Evolutionary conservation across 805 yeast species (phyloP).

Genomic region (Myxozyma melibiosi): DNA sequence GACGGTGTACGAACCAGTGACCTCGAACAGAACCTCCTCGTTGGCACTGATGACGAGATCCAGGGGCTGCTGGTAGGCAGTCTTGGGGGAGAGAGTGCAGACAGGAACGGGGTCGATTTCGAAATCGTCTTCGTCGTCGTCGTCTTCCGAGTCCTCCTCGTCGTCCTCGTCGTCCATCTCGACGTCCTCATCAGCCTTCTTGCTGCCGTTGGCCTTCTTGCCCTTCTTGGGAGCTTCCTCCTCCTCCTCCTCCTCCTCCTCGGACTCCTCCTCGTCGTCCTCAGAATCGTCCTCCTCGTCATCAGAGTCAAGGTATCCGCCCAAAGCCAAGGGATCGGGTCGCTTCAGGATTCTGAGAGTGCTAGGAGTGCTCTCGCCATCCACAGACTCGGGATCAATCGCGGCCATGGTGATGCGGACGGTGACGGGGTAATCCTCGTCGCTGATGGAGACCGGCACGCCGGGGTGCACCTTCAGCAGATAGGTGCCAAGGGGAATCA

Average conservation of each 20-base stretch:
- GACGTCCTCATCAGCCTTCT: constrained; percentile 43
- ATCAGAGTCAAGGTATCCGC: constrained; percentile 35
- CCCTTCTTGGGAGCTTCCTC: constrained; percentile 41
- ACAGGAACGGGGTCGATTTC: constrained; percentile 82
- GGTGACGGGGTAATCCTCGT: constrained; percentile 83
- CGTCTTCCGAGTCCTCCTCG: constrained; percentile 53
- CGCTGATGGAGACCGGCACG: constrained; percentile 82
- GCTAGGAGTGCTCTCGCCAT: constrained; percentile 66
- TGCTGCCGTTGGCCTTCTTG: constrained; percentile 43
- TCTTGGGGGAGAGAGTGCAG: constrained; percentile 86
- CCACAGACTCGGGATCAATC: constrained; percentile 80
- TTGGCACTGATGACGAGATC: constrained; percentile 89
- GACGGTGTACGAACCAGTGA: constrained; percentile 91
- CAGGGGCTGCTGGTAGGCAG: constrained; percentile 77
- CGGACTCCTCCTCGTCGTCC: constrained; percentile 38
- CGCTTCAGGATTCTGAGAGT: constrained; percentile 87
- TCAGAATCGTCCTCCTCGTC: constrained; percentile 42
- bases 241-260: constrained; percentile 43
- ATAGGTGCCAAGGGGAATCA: constrained; percentile 85
- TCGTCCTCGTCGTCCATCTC: constrained; percentile 55
- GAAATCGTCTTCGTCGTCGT: constrained; percentile 58
- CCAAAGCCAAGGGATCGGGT: constrained; percentile 41
- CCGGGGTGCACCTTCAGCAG: constrained; percentile 85
- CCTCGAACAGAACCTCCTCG: constrained; percentile 92
- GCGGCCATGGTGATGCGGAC: constrained; percentile 91